phyloP scores from a whole-genome alignment of 1,284 basidiomycete genomes.

The Leccinum brunneo-olivaceum region DNA sequence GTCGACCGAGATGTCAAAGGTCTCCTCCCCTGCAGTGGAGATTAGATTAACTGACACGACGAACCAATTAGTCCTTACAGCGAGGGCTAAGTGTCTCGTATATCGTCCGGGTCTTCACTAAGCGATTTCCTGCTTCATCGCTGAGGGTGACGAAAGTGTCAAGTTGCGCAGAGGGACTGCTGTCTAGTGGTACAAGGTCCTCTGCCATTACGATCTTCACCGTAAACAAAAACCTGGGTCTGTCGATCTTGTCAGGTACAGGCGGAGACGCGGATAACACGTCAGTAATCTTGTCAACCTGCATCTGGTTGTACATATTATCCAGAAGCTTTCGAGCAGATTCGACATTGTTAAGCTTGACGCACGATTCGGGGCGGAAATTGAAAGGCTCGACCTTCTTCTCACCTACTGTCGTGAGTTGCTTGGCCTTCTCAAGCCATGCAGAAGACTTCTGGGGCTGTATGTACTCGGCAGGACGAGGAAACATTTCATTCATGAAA shows the following conservation, averaged over 20 bases:
- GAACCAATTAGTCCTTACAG: conserved; percentile 50
- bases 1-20: conserved; percentile 89
- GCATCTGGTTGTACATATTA: conserved; percentile 87
- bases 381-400: conserved; percentile 92
- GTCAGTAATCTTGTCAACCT: conserved; percentile 83
- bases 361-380: conserved; percentile 89
- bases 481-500: conserved; percentile 93
- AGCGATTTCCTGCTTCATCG: conserved; percentile 83
- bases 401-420: conserved; percentile 69
- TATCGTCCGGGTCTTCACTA: conserved; percentile 94
- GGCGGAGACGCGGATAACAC: conserved; percentile 57
- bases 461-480: conserved; percentile 66
- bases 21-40: conserved; percentile 77
- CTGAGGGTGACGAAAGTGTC: conserved; percentile 95
- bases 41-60: conserved; percentile 1
- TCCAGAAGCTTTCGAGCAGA: conserved; percentile 87
- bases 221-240: conserved; percentile 79
- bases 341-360: conserved; percentile 97
- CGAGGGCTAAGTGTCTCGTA: conserved; percentile 87
- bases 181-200: conserved; percentile 69
- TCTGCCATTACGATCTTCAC: conserved; percentile 92
- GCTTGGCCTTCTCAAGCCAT: conserved; percentile 91
- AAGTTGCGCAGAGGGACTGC: conserved; percentile 60
- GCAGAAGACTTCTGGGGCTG: conserved; percentile 84
- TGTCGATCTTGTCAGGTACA: conserved; percentile 60